A percentile compares a stretch with the other conserved stretches of the same genome.
phyloP scores from a whole-genome alignment of 2,329 filamentous ascomycete genomes.

The Sclerotinia trifoliorum region DNA sequence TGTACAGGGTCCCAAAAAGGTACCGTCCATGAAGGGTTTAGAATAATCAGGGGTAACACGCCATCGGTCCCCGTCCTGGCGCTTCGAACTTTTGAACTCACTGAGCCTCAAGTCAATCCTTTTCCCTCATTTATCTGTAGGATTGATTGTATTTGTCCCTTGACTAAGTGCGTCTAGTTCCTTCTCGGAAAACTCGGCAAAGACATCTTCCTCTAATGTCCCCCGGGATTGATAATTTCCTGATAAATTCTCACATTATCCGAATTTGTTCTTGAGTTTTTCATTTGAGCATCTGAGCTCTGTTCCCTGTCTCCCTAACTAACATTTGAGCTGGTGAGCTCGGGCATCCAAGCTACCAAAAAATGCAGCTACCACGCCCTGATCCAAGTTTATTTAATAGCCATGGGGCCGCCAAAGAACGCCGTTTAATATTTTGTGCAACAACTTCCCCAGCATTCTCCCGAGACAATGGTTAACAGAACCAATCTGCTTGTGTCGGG shows the following conservation, averaged over 20 bases:
- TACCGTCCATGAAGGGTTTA: neutral
- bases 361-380: conserved; percentile 1
- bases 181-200: neutral
- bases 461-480: conserved; percentile 10
- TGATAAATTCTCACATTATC: neutral
- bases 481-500: neutral
- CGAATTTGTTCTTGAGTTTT: neutral
- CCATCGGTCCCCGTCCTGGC: conserved; percentile 6
- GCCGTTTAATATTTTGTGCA: conserved; percentile 7
- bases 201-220: neutral
- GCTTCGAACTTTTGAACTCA: conserved; percentile 7
- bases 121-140: neutral
- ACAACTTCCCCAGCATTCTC: conserved; percentile 13
- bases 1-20: conserved; percentile 7
- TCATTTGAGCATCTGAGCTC: neutral
- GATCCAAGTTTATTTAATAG: conserved; percentile 5
- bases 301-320: neutral
- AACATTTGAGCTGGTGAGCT: conserved; percentile 3
- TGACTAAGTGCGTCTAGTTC: neutral
- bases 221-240: neutral
- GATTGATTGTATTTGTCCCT: neutral
- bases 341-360: neutral
- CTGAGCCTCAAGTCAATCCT: conserved; percentile 14
- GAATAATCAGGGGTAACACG: conserved; percentile 11
- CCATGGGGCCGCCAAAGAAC: neutral